These are phyloP conservation scores for Amoebophrya sp. DNA, from an alignment of 169 alveolate genomes.

Conservation along the genomic window DNA sequence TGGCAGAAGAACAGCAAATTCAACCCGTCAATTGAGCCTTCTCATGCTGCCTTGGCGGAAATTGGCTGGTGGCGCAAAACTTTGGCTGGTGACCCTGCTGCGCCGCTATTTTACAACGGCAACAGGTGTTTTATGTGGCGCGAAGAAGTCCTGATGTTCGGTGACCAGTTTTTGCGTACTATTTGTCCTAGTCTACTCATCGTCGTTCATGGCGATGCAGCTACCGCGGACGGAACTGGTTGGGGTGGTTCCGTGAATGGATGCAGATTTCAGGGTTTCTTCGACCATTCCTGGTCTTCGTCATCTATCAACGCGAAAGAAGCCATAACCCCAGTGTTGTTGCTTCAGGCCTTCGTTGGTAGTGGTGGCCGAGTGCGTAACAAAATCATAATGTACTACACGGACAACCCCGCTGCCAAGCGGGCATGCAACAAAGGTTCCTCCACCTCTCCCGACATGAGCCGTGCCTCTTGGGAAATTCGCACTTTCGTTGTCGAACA, in stretches of 20 bases:
- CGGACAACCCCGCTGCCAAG: background rate
- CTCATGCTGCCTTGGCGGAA: background rate
- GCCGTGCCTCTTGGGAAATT: background rate
- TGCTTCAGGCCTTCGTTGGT: background rate
- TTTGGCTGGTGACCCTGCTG: background rate
- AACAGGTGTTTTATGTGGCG: background rate
- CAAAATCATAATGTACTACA: background rate
- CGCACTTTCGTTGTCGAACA: too few relatives aligned
- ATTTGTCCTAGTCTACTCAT: background rate
- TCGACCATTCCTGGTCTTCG: background rate
- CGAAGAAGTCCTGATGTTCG: background rate
- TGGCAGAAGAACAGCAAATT: background rate
- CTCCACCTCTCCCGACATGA: background rate
- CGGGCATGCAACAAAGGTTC: background rate
- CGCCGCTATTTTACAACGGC: background rate
- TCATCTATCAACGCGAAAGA: background rate
- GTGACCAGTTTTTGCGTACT: background rate
- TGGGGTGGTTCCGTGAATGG: background rate
- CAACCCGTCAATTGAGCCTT: background rate
- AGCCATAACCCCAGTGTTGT: background rate
- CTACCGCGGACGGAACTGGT: background rate
- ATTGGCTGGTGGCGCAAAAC: background rate
- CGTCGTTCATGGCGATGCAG: background rate
- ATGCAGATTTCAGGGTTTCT: background rate
- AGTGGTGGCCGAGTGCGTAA: background rate